Base-by-base conservation (phyloP, 805 yeast genomes). In the Candida parachauliodes region DNA sequence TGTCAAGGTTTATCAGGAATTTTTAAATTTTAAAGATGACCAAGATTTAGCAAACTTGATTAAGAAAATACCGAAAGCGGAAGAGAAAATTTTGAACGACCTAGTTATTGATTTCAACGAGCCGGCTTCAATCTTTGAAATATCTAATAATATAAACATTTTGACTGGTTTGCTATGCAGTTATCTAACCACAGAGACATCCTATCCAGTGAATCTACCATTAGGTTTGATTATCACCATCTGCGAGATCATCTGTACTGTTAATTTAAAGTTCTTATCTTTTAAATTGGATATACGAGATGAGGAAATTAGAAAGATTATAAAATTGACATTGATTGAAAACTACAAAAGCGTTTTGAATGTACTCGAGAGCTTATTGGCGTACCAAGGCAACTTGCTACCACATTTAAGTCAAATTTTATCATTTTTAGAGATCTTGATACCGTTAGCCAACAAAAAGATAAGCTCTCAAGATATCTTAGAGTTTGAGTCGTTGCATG, bases 251-350 rank as follows among this genome's bases (percentile, higher is more conserved):
- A 50, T 81, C 11, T 57, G 76, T 41, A 68, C 80, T 12, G 57
- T 86, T 41, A 77, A 80, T 45, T 58, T 72, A 10, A 74, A 69
- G 37, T 77, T 76, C 43, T 58, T 79, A 25, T 68, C 79, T 2
- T 68, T 81, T 51, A 76, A 73, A 46, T 67, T 72, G 33, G 87
- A 81, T 43, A 70, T 83, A 41, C 68, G 82, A 43, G 83, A 81
- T 49, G 63, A 60, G 7, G 60, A 65, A 8, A 58, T 79, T 29
- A 74, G 70, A 40, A 54, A 61, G 9, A 52, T 69, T 16, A 65
- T 83, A 12, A 50, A 55, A 11, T 53, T 62, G 2, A 64, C 81
- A 11, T 54, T 80, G 22, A 48, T 59, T 7, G 59, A 62, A 16
- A 55, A 73, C 32, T 81, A 80, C 48, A 47, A 52, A 15, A 49